Evolutionary conservation across 441 rosid species (phyloP).

Genomic region (Iberis amara): DNA sequence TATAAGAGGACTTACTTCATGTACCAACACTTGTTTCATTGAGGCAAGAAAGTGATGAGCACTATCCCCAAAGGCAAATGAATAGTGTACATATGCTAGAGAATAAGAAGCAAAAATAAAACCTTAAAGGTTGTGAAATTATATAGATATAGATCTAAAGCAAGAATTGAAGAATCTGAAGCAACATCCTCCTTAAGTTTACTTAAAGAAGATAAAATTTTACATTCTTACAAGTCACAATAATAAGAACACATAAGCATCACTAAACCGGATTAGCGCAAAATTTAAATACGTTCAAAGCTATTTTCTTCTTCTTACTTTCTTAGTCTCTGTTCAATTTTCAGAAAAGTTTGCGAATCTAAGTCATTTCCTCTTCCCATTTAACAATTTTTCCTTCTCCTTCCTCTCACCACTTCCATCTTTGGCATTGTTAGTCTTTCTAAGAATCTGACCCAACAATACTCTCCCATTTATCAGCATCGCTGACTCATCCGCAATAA

Average conservation of each 20-base stretch:
- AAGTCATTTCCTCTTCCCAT: too few relatives aligned
- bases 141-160: constrained; percentile 67
- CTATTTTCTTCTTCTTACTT: too few relatives aligned
- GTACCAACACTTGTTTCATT: constrained; percentile 81
- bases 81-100: constrained; percentile 1
- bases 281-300: too few relatives aligned
- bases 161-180: constrained; percentile 48
- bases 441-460: too few relatives aligned
- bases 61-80: constrained; percentile 4
- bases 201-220: constrained; percentile 43
- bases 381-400: too few relatives aligned
- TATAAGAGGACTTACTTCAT: constrained; percentile 87
- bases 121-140: constrained; percentile 81
- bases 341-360: too few relatives aligned
- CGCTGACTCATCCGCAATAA: too few relatives aligned
- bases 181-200: constrained; percentile 43
- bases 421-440: too few relatives aligned
- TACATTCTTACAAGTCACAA: constrained; percentile 58
- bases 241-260: constrained; percentile 70
- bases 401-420: too few relatives aligned
- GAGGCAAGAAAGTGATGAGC: constrained; percentile 55
- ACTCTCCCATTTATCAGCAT: too few relatives aligned
- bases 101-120: constrained; percentile 19
- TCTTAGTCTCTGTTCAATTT: too few relatives aligned
- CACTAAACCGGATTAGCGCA: constrained; percentile 59